Percentiles rank a stretch among this genome's conserved stretches.
Conservation (phyloP, 441 rosid genomes). For the Populus hybrid region DNA sequence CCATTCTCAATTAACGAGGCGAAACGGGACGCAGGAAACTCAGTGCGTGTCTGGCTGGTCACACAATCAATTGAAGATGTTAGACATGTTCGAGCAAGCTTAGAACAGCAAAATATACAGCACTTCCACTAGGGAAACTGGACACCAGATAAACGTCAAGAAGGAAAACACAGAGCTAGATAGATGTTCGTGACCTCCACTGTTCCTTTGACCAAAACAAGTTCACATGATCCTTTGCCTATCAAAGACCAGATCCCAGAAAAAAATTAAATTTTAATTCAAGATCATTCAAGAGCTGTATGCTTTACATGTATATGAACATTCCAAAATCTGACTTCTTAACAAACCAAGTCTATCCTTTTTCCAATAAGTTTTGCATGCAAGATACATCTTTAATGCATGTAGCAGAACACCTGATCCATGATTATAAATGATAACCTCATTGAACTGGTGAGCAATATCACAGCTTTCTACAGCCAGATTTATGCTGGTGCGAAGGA, state of each 20-base stretch:
- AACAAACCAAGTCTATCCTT: neutral
- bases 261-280: too few species aligned
- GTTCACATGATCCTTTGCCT: neutral
- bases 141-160: neutral
- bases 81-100: neutral
- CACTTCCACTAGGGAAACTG: neutral
- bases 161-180: neutral
- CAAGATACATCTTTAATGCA: neutral
- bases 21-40: slow-evolving; percentile 9
- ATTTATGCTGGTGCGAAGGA: neutral
- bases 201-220: neutral
- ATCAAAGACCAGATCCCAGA: neutral
- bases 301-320: neutral
- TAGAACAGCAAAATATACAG: neutral
- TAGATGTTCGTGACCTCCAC: neutral
- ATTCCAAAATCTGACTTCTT: neutral
- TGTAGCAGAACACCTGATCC: neutral
- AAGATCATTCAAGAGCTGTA: neutral
- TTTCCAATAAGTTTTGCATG: neutral
- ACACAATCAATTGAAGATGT: slow-evolving; percentile 6
- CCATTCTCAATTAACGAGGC: slow-evolving; percentile 42
- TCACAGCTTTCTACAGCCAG: neutral
- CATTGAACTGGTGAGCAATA: neutral
- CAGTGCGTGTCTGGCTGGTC: slow-evolving; percentile 21
- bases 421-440: neutral